phyloP scores from a whole-genome alignment of 305 asterid species.

The Fraxinus baroniana region DNA sequence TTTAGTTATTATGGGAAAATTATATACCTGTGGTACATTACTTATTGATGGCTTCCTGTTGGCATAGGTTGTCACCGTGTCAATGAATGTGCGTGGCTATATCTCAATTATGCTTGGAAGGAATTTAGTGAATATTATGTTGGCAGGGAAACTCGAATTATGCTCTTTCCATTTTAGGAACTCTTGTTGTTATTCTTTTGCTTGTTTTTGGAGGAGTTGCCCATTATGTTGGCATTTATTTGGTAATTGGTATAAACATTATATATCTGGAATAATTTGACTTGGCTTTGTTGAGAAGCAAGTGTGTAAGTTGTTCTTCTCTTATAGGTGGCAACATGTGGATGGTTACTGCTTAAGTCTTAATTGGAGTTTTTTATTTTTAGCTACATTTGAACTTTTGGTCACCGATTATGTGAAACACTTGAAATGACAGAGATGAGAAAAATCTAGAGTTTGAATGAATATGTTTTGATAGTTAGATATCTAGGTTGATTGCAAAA shows the following conservation, averaged over 20 bases:
- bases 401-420: neutral
- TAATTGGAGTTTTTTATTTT: neutral
- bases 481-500: slow-evolving; percentile 1
- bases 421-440: neutral
- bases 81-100: slow-evolving; percentile 6
- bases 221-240: neutral
- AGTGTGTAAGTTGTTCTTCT: neutral
- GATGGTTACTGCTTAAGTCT: neutral
- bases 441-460: neutral
- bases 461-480: neutral
- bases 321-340: neutral
- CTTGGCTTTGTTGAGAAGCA: neutral
- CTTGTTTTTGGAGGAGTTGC: slow-evolving; percentile 3
- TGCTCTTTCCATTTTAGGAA: neutral
- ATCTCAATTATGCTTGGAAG: neutral
- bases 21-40: neutral
- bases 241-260: neutral
- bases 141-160: neutral
- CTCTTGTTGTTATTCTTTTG: neutral
- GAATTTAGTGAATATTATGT: slow-evolving; percentile 3
- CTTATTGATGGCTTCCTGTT: neutral
- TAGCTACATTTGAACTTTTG: neutral
- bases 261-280: neutral
- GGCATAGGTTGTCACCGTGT: slow-evolving; percentile 3
- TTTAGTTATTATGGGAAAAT: neutral